A percentile compares a stretch with the other conserved stretches of the same genome.
These are phyloP conservation scores for Physcomitrellopsis africana DNA, from an alignment of 225 moss, liverwort and hornwort genomes.

Conservation along the genomic window DNA sequence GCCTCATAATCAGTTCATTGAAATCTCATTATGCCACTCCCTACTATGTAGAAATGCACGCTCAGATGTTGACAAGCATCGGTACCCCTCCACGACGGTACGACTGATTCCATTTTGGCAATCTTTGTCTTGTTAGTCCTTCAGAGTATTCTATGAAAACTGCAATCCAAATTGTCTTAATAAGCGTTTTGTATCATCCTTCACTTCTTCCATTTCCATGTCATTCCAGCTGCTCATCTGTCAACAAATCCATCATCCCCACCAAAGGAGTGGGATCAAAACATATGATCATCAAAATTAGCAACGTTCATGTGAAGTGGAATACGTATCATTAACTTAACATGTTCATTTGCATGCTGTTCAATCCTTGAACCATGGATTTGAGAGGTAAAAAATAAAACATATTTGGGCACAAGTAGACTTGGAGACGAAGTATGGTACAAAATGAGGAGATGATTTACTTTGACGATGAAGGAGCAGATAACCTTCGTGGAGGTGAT, in stretches of 20 bases:
- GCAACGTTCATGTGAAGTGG: background rate
- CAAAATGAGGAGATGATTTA: background rate
- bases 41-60: too few species aligned
- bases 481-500: conserved; percentile 37
- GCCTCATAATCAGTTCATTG: too few species aligned
- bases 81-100: too few species aligned
- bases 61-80: too few species aligned
- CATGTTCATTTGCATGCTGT: background rate
- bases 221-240: conserved; percentile 58
- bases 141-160: conserved; percentile 6
- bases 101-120: too few species aligned
- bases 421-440: background rate
- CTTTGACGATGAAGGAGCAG: conserved; percentile 50
- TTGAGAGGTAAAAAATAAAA: too few species aligned
- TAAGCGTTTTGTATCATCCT: conserved; percentile 17
- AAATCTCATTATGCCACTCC: too few species aligned
- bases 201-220: conserved; percentile 40
- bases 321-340: background rate
- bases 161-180: conserved; percentile 37
- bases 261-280: background rate
- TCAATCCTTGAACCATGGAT: background rate
- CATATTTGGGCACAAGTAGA: too few species aligned
- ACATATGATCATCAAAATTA: background rate
- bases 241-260: conserved; percentile 21
- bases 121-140: background rate